Evolutionary conservation across 2,329 filamentous ascomycete genomes (phyloP), one percentile per base, ranked within the genome.

Genomic region (Aspergillus texensis): DNA sequence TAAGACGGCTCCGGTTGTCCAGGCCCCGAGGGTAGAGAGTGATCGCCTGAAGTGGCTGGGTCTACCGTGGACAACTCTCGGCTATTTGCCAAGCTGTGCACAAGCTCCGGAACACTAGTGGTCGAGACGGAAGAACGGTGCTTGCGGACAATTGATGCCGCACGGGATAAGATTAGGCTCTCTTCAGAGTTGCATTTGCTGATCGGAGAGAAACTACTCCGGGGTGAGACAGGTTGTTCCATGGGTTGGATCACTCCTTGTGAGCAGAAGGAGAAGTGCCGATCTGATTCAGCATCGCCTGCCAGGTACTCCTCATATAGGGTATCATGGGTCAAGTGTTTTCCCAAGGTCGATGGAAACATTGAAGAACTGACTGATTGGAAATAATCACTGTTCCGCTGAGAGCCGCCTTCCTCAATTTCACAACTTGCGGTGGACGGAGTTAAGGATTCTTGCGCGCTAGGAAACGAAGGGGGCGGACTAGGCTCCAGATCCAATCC

Each of bases 101-200:
- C 70, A 45, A 82, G 70, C 50, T 83, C 81, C 1, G 81, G 81
- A 19, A 82, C 75, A 62, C 78, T 81, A 26, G 73, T 76, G 21
- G 80, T 79, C 2, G 81, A 83, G 32, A 80, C 74, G 3, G 80
- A 82, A 4, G 81, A 83, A 60, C 80, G 78, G 67, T 81, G 80
- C 61, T 82, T 82, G 54, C 80, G 79, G 45, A 76, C 78, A 61
- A 81, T 77, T 0, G 80, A 82, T n/a, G 79, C 79, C 10, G 80
- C 79, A 46, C 79, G 79, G 8, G 84, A 85, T 58, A 84, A 75
- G 46, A 85, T 79, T 65, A 85, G 81, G 70, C 84, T 86, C 70
- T 86, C 84, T 62, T 86, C 84, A 6, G 84, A 86, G 71, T 83
- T 85, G 67, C 82, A 83, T 65, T 85, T 85, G 78, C 84, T 86